Evolutionary conservation across 2,329 filamentous ascomycete genomes (phyloP).

Genomic region (Alternaria novae-zelandiae): DNA sequence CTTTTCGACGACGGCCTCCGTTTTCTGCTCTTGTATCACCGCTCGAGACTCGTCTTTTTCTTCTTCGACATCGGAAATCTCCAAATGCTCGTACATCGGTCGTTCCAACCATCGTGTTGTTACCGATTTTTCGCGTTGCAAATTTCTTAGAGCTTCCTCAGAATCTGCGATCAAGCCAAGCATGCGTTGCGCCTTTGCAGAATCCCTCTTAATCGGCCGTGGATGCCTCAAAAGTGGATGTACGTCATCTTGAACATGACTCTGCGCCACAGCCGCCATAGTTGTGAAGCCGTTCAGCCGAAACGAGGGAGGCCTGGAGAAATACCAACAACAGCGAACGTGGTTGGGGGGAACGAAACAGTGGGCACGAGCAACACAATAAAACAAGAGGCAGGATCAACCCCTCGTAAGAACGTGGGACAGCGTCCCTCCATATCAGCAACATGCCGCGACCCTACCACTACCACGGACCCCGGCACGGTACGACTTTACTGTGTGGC

Average conservation of each 20-base stretch:
- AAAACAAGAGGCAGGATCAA: constrained; percentile 22
- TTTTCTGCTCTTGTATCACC: not conserved
- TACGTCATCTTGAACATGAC: constrained; percentile 23
- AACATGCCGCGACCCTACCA: constrained; percentile 22
- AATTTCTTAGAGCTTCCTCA: constrained; percentile 21
- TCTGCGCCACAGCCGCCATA: constrained; percentile 31
- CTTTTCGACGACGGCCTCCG: not conserved
- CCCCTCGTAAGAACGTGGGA: constrained; percentile 30
- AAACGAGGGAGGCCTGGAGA: constrained; percentile 5
- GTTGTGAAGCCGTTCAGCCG: constrained; percentile 8
- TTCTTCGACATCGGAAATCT: constrained; percentile 23
- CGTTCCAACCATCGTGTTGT: constrained; percentile 39
- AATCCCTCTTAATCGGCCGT: constrained; percentile 33
- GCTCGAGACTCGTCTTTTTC: constrained; percentile 2
- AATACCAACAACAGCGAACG: constrained; percentile 11
- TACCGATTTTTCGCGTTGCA: constrained; percentile 31
- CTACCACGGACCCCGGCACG: constrained; percentile 19
- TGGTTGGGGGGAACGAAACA: constrained; percentile 10
- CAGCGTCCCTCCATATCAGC: constrained; percentile 29
- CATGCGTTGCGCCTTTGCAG: constrained; percentile 37
- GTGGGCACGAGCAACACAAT: constrained; percentile 22
- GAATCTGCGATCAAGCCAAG: constrained; percentile 31
- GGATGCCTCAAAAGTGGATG: constrained; percentile 34
- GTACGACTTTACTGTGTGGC: constrained; percentile 29
- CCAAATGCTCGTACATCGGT: constrained; percentile 30